These are phyloP conservation scores for Leucoagaricus sp. DNA, from an alignment of 1,284 basidiomycete genomes.

Conservation along the genomic window DNA sequence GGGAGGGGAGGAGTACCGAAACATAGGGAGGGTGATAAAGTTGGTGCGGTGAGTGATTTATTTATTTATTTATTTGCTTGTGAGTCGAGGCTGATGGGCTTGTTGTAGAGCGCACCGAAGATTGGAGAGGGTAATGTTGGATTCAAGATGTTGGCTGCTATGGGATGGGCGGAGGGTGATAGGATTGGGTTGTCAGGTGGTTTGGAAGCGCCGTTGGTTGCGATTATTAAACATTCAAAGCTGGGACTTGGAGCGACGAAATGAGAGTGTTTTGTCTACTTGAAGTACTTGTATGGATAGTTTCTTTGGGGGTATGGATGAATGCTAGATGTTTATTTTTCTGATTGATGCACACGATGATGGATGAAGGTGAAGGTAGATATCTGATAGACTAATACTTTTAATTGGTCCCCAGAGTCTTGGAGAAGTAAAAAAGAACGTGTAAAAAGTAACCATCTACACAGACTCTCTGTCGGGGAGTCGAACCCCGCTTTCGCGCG, in stretches of 20 bases:
- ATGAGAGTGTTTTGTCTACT: no score
- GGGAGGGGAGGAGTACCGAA: slow-evolving; percentile 37
- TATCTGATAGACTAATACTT: no score
- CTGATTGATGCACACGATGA: no score
- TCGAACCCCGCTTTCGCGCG: slow-evolving; percentile 25
- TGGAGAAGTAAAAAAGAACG: no score
- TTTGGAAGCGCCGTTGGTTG: slow-evolving; percentile 66
- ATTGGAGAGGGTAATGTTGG: slow-evolving; percentile 72
- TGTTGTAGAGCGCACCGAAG: slow-evolving; percentile 64
- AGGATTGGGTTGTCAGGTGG: slow-evolving; percentile 62
- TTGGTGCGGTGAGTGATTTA: slow-evolving; percentile 58
- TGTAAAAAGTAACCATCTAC: no score
- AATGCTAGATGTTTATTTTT: no score
- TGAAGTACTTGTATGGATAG: no score
- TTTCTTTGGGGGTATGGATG: no score
- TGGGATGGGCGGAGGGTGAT: slow-evolving; percentile 79
- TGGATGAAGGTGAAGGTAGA: no score
- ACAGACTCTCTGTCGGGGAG: slow-evolving; percentile 25
- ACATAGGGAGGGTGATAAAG: slow-evolving; percentile 73
- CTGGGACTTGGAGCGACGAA: slow-evolving; percentile 65
- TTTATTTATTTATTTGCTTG: not conserved
- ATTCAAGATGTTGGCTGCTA: slow-evolving; percentile 72
- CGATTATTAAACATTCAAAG: slow-evolving; percentile 75
- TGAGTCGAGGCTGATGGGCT: slow-evolving; percentile 4
- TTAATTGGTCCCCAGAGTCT: no score